Conservation (phyloP, 1,284 basidiomycete species). For the Microbotryum lychnidis-dioicae region DNA sequence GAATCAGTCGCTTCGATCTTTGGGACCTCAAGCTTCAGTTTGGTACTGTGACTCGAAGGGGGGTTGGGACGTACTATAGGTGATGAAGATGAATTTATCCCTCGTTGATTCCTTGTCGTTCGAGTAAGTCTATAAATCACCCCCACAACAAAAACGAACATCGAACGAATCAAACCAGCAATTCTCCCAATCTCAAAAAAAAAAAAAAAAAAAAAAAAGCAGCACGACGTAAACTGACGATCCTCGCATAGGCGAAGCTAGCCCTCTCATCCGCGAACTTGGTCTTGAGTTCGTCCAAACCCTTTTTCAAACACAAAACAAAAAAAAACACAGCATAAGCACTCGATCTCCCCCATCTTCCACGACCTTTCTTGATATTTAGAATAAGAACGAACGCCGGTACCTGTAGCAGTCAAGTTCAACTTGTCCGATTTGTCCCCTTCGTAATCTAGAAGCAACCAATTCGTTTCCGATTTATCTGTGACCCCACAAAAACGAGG, state of each 20-base stretch:
- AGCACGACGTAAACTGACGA: conserved; percentile 7
- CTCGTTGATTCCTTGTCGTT: conserved; percentile 31
- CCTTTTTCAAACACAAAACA: conserved; percentile 1
- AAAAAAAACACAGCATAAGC: background rate
- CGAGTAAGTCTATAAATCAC: conserved; percentile 16
- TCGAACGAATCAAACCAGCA: too few species aligned
- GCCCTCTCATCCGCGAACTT: conserved; percentile 17
- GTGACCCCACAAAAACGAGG: background rate
- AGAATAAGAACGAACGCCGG: conserved; percentile 7
- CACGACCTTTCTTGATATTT: background rate
- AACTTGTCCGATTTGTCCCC: conserved; percentile 15
- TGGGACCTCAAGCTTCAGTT: too few species aligned
- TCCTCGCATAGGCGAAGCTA: conserved; percentile 23
- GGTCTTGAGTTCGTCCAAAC: conserved; percentile 24
- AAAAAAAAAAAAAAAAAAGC: too few species aligned
- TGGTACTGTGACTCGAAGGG: too few species aligned
- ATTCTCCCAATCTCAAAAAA: too few species aligned
- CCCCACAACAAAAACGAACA: too few species aligned
- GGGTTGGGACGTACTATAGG: background rate
- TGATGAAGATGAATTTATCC: conserved; percentile 29
- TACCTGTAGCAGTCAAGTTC: conserved; percentile 18
- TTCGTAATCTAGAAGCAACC: conserved; percentile 26
- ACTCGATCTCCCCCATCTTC: background rate
- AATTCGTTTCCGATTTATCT: conserved; percentile 28
- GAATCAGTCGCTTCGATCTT: background rate